Base-by-base conservation (phyloP, 106 monocot genomes). In the Dendrobium officinale region DNA sequence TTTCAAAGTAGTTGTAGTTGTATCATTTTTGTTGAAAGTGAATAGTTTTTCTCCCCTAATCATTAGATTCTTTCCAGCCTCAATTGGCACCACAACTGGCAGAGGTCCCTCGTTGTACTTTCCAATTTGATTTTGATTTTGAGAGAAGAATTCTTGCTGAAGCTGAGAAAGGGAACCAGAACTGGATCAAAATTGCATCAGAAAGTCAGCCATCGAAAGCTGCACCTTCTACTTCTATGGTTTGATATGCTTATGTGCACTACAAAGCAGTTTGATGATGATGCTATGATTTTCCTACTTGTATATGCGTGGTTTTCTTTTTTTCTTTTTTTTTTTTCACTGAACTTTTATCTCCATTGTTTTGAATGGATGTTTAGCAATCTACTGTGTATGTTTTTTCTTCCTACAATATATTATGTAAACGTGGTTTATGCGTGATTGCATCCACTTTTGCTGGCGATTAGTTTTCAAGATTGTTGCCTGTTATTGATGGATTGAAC, bases 81-180 rank as follows among this genome's bases (percentile, higher is more conserved):
- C 91, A 86, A 77, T 82, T 99, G 76, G 79, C 89, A 44, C 89
- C 91, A 75, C 91, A 89, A 79, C 51, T 87, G 77, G 26, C 77
- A 59, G 95, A 99, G 48, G 79, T 95, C 87, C 92, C 95, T 82
- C 83, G 88, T 58, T 87, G 91, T 84, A 91, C 88, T 44, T 95
- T 95, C 85, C 87, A 87, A n/a, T 99, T 91, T 87, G 91, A 99
- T 76, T 99, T 99, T 83, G 98, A 99, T 9, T 95, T 93, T 87
- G 98, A 99, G 67, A 95, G 67, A 77, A 93, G 78, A 80, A 89
- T 99, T 77, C 81, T 99, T 16, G 95, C 91, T 42, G 98, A 99
- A 77, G 91, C 95, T 22, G 95, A 95, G 58, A 95, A 91, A 75
- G 95, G 88, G 48, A 85, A 42, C 61, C 89, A 87, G 74, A 95